Percentiles rank a stretch among this genome's conserved stretches.
phyloP scores from a whole-genome alignment of 2,329 filamentous ascomycete species.

The Nakataea oryzae region DNA sequence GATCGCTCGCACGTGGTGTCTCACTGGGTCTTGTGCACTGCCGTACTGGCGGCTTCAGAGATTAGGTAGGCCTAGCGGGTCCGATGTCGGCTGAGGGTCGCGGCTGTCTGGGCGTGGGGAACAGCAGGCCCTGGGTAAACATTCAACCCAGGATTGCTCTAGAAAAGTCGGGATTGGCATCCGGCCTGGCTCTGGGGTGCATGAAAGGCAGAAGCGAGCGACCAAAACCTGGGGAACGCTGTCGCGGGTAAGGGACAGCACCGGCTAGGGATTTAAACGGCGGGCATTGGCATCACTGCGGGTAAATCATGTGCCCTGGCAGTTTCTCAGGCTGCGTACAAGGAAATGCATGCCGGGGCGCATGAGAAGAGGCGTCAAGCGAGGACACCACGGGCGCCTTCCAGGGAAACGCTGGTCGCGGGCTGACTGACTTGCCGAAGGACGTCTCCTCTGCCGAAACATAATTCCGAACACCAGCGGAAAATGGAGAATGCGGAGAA shows the following conservation, averaged over 20 bases:
- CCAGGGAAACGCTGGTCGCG: not conserved
- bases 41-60: too few relatives aligned
- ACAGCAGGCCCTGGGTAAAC: not conserved
- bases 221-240: too few relatives aligned
- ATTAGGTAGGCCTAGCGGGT: too few relatives aligned
- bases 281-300: not conserved
- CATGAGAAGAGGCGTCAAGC: not conserved
- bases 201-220: not conserved
- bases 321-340: not conserved
- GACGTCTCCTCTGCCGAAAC: constrained; percentile 1
- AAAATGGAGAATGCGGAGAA: not conserved
- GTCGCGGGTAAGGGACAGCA: too few relatives aligned
- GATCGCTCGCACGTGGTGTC: too few relatives aligned
- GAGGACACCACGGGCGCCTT: not conserved
- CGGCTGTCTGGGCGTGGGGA: not conserved
- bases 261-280: not conserved
- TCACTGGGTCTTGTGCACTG: too few relatives aligned
- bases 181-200: too few relatives aligned
- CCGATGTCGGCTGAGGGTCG: not conserved
- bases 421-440: not conserved
- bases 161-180: not conserved
- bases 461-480: constrained; percentile 1
- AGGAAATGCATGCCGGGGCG: too few relatives aligned
- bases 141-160: not conserved
- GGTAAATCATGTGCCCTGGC: not conserved